These are phyloP conservation scores for Paramecium octaurelia DNA, from an alignment of 73 alveolate species.

Conservation along the genomic window DNA sequence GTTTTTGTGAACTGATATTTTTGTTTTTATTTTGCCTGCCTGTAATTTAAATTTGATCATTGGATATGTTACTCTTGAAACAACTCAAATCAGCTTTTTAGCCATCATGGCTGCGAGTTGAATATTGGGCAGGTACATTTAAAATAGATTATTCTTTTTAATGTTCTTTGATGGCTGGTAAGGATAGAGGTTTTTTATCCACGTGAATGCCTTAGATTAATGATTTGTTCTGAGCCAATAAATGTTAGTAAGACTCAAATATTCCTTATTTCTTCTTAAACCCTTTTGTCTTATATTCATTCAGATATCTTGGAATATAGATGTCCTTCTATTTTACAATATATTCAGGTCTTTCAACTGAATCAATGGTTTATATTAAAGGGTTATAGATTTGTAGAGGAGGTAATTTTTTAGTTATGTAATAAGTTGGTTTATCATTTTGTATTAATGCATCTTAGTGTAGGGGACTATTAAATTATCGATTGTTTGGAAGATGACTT, in stretches of 20 bases:
- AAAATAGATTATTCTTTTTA: not conserved
- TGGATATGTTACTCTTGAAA: not conserved
- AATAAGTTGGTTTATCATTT: conserved; percentile 3
- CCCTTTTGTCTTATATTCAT: conserved; percentile 1
- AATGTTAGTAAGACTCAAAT: not conserved
- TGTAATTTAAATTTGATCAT: not conserved
- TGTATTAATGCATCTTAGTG: not conserved
- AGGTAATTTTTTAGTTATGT: conserved; percentile 29
- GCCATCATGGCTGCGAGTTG: not conserved
- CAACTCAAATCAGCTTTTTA: not conserved
- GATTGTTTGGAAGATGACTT: not conserved
- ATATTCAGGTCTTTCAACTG: conserved; percentile 36
- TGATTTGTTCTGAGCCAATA: not conserved
- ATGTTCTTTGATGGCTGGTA: not conserved
- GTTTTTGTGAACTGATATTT: not conserved
- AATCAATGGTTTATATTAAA: not conserved
- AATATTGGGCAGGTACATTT: not conserved
- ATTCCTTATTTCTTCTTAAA: conserved; percentile 34
- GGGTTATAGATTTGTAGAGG: conserved; percentile 25
- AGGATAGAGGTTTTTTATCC: not conserved
- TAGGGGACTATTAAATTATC: conserved; percentile 1
- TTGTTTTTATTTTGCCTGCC: not conserved
- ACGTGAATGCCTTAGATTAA: not conserved
- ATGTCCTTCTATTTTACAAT: conserved; percentile 24
- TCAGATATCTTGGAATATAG: not conserved